Base-by-base conservation (phyloP, 2,329 filamentous ascomycete genomes). In the Zymoseptoria passerinii region DNA sequence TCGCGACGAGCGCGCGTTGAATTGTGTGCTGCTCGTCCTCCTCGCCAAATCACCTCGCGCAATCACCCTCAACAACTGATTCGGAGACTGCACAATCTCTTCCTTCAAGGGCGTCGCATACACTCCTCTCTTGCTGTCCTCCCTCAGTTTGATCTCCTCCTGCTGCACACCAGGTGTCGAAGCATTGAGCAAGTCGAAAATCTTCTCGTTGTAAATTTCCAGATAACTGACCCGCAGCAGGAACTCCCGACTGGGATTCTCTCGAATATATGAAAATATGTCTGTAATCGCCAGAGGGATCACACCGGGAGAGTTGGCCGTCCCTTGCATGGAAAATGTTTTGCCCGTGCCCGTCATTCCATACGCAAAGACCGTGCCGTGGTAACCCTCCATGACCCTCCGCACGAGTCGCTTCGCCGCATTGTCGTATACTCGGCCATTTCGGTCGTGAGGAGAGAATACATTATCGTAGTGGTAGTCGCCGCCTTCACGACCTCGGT, bases 241-340 rank as follows among this genome's bases (percentile, higher is more conserved):
- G 65, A 99, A 99, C 71, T 99, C 94, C 60, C 94, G 83, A 40
- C 91, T 90, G 0, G 94, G 94, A 0, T 94, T 97, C 76, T 99
- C 94, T 58, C 94, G 87, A 66, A 99, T 99, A 73, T 96, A 99
- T 0, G 94, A 97, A 74, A 99, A 99, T 55, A 99, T 99, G 71
- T 99, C 94, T 62, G 94, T 97, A 67, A 99, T 97, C 48, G 94
- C 94, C 48, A 97, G 80, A 6, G 94, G 94, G 57, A 99, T 99
- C 28, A 99, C 94, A 76, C 94, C 94, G 1, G 94, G 94, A 48
- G 91, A 95, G 2, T 89, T 90, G 51, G 92, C 91, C 9, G 94
- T 99, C 67, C 94, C 94, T 77, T 99, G 94, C 94, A 99, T 99
- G 48, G 92, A 97, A 73, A 97, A 99, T 0, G 94, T 99, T 78